Percentiles rank a stretch among this genome's conserved stretches.
phyloP scores from a whole-genome alignment of 2,329 filamentous ascomycete species.

The Sordariomycetes sp. region DNA sequence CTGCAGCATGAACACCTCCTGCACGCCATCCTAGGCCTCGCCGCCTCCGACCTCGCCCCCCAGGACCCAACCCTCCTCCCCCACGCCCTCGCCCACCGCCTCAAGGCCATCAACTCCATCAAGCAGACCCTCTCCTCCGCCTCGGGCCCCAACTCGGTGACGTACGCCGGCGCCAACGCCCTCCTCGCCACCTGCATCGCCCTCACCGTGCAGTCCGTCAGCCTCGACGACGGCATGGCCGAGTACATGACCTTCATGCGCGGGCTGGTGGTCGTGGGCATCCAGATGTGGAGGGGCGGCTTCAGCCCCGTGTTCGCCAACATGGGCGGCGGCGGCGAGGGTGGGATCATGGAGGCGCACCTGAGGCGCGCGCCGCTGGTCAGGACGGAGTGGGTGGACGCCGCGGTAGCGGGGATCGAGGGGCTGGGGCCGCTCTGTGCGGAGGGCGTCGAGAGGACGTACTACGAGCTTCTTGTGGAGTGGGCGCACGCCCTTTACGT shows the following conservation, averaged over 20 bases:
- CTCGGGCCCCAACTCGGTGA: constrained; percentile 23
- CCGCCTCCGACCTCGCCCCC: constrained; percentile 53
- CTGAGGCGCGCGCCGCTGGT: constrained; percentile 35
- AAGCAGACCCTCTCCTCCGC: constrained; percentile 39
- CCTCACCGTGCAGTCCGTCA: constrained; percentile 46
- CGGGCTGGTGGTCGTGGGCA: constrained; percentile 43
- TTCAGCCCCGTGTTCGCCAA: constrained; percentile 39
- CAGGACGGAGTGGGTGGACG: constrained; percentile 30
- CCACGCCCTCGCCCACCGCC: constrained; percentile 52
- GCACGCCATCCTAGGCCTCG: constrained; percentile 58
- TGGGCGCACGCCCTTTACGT: constrained; percentile 40
- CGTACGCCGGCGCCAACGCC: constrained; percentile 45
- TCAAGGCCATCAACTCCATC: constrained; percentile 53
- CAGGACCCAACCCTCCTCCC: constrained; percentile 40
- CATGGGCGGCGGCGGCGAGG: constrained; percentile 27
- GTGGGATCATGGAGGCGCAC: constrained; percentile 28
- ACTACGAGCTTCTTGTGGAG: constrained; percentile 29
- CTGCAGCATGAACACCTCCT: constrained; percentile 53
- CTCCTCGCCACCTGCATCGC: constrained; percentile 49
- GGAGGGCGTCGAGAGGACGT: constrained; percentile 30
- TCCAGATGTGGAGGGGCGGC: constrained; percentile 40
- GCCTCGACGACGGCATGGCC: constrained; percentile 45
- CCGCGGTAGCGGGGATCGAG: constrained; percentile 30
- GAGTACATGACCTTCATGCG: constrained; percentile 52
- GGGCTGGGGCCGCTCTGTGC: constrained; percentile 30